These are phyloP conservation scores for Phytophthora megakarya DNA, from an alignment of 352 stramenopile species.

Conservation along the genomic window DNA sequence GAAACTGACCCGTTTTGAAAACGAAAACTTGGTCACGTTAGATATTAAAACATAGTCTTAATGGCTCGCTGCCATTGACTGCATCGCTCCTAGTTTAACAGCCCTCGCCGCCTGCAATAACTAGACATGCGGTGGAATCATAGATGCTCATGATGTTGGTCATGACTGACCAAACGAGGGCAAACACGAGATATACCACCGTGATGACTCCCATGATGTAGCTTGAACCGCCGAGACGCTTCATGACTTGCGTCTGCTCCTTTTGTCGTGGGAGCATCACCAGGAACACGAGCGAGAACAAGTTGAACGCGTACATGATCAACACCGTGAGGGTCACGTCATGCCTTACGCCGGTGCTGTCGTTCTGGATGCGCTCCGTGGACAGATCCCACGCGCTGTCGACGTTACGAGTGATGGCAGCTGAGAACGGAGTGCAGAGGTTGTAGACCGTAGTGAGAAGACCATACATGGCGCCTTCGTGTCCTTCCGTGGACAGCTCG, in stretches of 20 bases:
- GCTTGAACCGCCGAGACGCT: slow-evolving; percentile 58
- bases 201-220: slow-evolving; percentile 56
- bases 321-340: slow-evolving; percentile 58
- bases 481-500: slow-evolving; percentile 57
- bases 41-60: slow-evolving; percentile 12
- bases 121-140: slow-evolving; percentile 52
- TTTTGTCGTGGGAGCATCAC: slow-evolving; percentile 70
- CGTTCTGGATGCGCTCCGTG: slow-evolving; percentile 59
- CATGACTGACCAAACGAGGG: slow-evolving; percentile 57
- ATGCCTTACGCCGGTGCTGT: slow-evolving; percentile 44
- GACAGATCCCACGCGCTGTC: slow-evolving; percentile 45
- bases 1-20: too few relatives aligned
- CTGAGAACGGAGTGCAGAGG: slow-evolving; percentile 48
- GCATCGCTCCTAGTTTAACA: slow-evolving; percentile 29
- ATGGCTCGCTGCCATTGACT: slow-evolving; percentile 1
- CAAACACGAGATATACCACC: slow-evolving; percentile 46
- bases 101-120: slow-evolving; percentile 57
- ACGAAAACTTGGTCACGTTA: slow-evolving; percentile 10
- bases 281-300: slow-evolving; percentile 58
- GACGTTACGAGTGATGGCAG: slow-evolving; percentile 48
- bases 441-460: slow-evolving; percentile 71
- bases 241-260: slow-evolving; percentile 65
- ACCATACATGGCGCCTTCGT: slow-evolving; percentile 69
- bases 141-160: slow-evolving; percentile 72
- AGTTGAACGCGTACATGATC: slow-evolving; percentile 58